Base-by-base conservation (phyloP, 768 basidiomycete genomes). In the Tricholoma matsutake region DNA sequence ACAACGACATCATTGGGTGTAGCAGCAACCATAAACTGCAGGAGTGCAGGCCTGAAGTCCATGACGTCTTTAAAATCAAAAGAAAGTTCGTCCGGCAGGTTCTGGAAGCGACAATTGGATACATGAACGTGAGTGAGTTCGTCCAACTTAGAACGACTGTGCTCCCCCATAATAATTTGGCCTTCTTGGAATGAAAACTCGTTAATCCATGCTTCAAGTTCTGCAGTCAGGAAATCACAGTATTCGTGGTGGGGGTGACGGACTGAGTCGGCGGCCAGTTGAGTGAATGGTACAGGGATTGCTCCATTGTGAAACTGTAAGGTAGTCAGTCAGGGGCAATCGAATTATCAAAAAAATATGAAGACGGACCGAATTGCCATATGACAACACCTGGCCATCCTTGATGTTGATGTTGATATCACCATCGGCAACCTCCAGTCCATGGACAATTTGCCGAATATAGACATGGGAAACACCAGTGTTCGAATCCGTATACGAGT, bases 361-460 rank as follows among this genome's bases (percentile, higher is more conserved):
- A 6, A 2, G 29, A 65, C 88, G 62, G 66, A 93, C 92, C 64
- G 93, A 95, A 71, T 89, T 90, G 49, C 95, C 95, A 67, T 88
- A 93, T 1, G 93, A 95, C 52, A 98, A 69, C 18, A 98, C 83
- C 66, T 82, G 76, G 47, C 93, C 94, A 58, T 91, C 83, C 75
- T 88, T 88, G 73, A 98, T 79, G 78, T 98, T 97, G 70, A 99
- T 76, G 72, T 98, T 98, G 78, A 97, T 85, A 74, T 97, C 90
- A 29, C 91, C 92, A 68, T 97, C 93, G 10, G 83, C 82, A 14
- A 99, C 93, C 69, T 96, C 92, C 49, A 96, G 77, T 13, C 93
- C 94, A 60, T 91, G 87, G 68, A 95, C 76, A 60, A 91, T 63
- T 76, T 99, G 96, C 65, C 88, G 84, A 63, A 89, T 86, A 71